Evolutionary conservation across 495 filamentous ascomycete genomes (phyloP), one percentile per base, ranked within the genome.

Genomic region (Trichoderma orchidacearum): DNA sequence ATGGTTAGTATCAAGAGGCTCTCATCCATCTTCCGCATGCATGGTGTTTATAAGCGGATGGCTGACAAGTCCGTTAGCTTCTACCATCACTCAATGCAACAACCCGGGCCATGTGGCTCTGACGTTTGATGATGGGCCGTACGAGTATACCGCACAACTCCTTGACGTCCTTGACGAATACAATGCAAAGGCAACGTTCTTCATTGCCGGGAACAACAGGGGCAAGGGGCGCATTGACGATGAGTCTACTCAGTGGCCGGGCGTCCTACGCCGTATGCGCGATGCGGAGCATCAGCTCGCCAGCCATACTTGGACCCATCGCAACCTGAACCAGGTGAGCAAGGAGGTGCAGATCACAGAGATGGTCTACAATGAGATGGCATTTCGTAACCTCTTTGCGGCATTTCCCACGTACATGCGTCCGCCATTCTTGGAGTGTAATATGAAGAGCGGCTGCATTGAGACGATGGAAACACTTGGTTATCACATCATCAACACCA

Each of bases 381-480:
- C 84, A 0, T 61, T 88, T 15, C 74, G 79, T 36, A 87, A 87
- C 63, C 82, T 88, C 58, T 68, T 87, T 8, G 85, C 84, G 15
- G 74, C 75, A 55, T 79, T 84, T 56, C 85, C 85, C 0, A 86
- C 84, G n/a, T 89, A 89, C 64, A 86, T 88, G 84, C 78, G 85
- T 1, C 85, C 85, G 3, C 85, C 85, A 0, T 88, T 84, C 63
- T 80, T 79, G 1, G 77, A 75, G 51, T 88, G 85, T 62, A 75
- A 68, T 12, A 56, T 58, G 8, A 69, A 60, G 1, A 61, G 58
- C 28, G 64, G 62, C 6, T 86, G 83, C 59, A 61, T 77, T 53
- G 60, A 63, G 2, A 74, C 79, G 54, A 63, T 86, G 66, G 73
- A 68, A 3, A 60, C 65, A 0, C 65, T 86, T 34, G 81, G 81